Base-by-base conservation (phyloP, 2,329 filamentous ascomycete genomes). In the Botryotinia narcissicola region DNA sequence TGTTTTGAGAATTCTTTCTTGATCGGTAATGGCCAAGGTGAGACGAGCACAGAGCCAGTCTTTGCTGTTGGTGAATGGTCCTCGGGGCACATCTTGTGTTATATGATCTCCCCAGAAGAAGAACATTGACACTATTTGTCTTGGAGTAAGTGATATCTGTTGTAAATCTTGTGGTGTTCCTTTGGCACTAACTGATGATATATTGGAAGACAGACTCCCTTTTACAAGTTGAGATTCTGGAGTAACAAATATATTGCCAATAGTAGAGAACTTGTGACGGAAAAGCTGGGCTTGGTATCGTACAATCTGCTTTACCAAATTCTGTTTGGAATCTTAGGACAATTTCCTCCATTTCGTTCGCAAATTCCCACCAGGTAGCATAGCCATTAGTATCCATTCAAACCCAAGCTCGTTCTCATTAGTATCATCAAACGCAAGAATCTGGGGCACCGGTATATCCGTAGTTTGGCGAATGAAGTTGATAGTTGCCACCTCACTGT, bases 341-440 rank as follows among this genome's bases (percentile, higher is more conserved):
- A 85, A 80, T 25, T 73, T 79, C 10, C 80, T 78, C 81, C 81
- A 83, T 48, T 76, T 77, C 77, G 59, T 75, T 62, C 66, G 74
- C 67, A 75, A 79, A 68, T 1, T 75, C 76, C 8, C 75, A 0
- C 74, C 74, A 59, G 51, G 46, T n/a, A 83, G 74, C 12, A 75
- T 74, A 9, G 80, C 77, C 81, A 84, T 83, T 18, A 84, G 68
- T 18, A 84, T 84, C 83, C 83, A 85, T 77, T 84, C 83, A 29
- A 81, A 83, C 0, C 81, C 82, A 42, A 84, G 78, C 32, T 80
- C 77, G 48, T 83, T 84, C 1, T 80, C 61, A 25, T 62, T 75
- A 12, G 74, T 79, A 44, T 81, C 78, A 40, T 82, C 80, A 73
- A 79, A 84, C 2, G 77, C 80, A 51, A 82, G 63, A 4, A 84